Conservation (phyloP, 1,284 basidiomycete genomes). For the Entoloma clypeatum region DNA sequence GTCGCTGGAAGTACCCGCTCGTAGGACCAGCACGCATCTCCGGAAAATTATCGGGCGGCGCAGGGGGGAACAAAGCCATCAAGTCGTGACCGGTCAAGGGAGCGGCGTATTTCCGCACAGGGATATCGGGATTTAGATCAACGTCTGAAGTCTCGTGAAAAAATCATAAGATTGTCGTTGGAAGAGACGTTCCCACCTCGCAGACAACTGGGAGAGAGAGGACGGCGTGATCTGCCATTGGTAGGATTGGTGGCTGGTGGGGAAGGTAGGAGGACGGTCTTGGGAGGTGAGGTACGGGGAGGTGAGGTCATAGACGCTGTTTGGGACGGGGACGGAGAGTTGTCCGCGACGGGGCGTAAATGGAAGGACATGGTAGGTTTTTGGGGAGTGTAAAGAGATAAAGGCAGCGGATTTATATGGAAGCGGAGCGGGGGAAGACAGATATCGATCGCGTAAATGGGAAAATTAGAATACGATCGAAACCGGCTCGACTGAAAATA, state of each 20-base stretch:
- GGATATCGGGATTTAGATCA: conserved; percentile 47
- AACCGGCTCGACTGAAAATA: conserved; percentile 29
- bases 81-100: conserved; percentile 75
- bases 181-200: conserved; percentile 37
- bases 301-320: conserved; percentile 33
- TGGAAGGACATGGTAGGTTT: conserved; percentile 40
- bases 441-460: conserved; percentile 22
- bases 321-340: conserved; percentile 35
- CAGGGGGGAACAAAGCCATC: conserved; percentile 74
- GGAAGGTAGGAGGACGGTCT: conserved; percentile 21
- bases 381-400: conserved; percentile 15
- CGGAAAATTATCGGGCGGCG: conserved; percentile 51
- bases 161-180: neutral
- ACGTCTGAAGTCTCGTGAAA: conserved; percentile 40
- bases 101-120: conserved; percentile 56
- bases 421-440: conserved; percentile 21
- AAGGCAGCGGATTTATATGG: conserved; percentile 26
- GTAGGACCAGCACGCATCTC: conserved; percentile 57
- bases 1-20: conserved; percentile 62
- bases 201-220: conserved; percentile 49
- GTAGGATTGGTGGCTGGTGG: conserved; percentile 21
- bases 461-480: conserved; percentile 23
- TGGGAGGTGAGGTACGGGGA: conserved; percentile 28
- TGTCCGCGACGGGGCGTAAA: conserved; percentile 42
- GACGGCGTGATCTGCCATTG: conserved; percentile 30